Conservation (phyloP, 2,329 filamentous ascomycete species). For the Plenodomus biglobosus region DNA sequence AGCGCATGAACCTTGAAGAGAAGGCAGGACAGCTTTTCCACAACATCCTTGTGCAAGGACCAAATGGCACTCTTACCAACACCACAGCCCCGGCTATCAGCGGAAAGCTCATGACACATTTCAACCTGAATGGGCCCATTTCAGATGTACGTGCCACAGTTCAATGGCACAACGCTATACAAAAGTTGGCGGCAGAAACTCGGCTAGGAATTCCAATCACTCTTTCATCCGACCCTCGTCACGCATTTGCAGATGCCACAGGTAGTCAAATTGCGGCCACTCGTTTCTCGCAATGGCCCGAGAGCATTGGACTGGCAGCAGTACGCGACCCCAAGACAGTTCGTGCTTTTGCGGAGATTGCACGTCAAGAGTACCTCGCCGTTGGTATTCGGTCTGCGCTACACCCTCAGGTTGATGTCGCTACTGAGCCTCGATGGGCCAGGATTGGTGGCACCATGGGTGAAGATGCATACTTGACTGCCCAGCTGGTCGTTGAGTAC, state of each 20-base stretch:
- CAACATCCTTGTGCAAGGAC: slow-evolving; percentile 36
- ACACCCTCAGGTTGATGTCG: slow-evolving; percentile 55
- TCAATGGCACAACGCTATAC: slow-evolving; percentile 48
- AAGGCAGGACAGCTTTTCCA: slow-evolving; percentile 55
- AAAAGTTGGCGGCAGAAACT: slow-evolving; percentile 49
- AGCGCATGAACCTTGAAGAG: slow-evolving; percentile 53
- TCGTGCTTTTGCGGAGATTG: slow-evolving; percentile 53
- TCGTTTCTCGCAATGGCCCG: slow-evolving; percentile 56
- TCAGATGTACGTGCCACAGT: slow-evolving; percentile 41
- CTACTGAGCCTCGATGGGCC: slow-evolving; percentile 57
- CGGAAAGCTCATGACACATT: slow-evolving; percentile 49
- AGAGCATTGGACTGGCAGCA: slow-evolving; percentile 55
- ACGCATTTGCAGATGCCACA: slow-evolving; percentile 49
- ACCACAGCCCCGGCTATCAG: slow-evolving; percentile 40
- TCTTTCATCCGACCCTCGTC: slow-evolving; percentile 53
- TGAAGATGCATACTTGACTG: slow-evolving; percentile 51
- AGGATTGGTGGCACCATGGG: slow-evolving; percentile 52
- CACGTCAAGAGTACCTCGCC: slow-evolving; percentile 51
- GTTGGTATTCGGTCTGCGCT: slow-evolving; percentile 51
- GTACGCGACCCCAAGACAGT: slow-evolving; percentile 50
- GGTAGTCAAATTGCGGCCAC: slow-evolving; percentile 50
- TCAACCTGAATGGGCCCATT: slow-evolving; percentile 52
- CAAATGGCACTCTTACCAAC: slow-evolving; percentile 39
- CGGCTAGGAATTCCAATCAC: slow-evolving; percentile 55
- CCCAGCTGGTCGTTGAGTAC: slow-evolving; percentile 46